Evolutionary conservation across 2,329 filamentous ascomycete genomes (phyloP), one percentile per base, ranked within the genome.

Genomic region (Metarhizium album): DNA sequence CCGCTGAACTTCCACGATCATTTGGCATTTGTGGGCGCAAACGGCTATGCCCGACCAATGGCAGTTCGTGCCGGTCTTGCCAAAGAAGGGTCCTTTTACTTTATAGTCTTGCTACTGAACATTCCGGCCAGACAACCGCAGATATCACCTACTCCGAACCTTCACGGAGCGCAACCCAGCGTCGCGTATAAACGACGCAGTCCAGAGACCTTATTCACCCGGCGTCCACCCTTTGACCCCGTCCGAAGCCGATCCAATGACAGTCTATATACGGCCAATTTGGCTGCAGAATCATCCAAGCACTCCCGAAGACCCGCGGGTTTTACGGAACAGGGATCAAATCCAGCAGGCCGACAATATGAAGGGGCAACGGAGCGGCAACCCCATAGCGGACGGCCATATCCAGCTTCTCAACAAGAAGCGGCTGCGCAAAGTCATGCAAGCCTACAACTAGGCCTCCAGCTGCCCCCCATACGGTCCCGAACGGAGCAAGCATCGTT

Each of bases 21-120:
- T 57, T 65, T 83, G 43, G 74, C 72, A 1, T 83, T 84, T 55
- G 63, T 71, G 46, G 67, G 70, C 2, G 64, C 67, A 2, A 76
- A 81, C 48, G 76, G 78, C 18, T 76, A 78, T 52, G 67, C 68
- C 29, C 69, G 78, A 52, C 67, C 68, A 9, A 73, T 75, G 52
- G 66, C 72, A 2, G 67, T 80, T 29, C 76, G 74, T 2, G 60
- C 83, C 37, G 79, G 79, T 1, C 68, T 84, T 29, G 76, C 74
- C 13, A 83, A 81, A 58, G 74, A 75, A 54, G 76, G 79, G 3
- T 80, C 79, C 38, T 79, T 82, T 52, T 84, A 80, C 61, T 83
- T 83, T 56, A 72, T 84, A 42, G 75, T 82, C 7, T 57, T 83
- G 50, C 56, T 74, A 40, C 60, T 82, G 52, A 66, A 57, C 24